A percentile compares a stretch with the other conserved stretches of the same genome.
Conservation (phyloP, 768 basidiomycete species). For the Mrakia blollopis region DNA sequence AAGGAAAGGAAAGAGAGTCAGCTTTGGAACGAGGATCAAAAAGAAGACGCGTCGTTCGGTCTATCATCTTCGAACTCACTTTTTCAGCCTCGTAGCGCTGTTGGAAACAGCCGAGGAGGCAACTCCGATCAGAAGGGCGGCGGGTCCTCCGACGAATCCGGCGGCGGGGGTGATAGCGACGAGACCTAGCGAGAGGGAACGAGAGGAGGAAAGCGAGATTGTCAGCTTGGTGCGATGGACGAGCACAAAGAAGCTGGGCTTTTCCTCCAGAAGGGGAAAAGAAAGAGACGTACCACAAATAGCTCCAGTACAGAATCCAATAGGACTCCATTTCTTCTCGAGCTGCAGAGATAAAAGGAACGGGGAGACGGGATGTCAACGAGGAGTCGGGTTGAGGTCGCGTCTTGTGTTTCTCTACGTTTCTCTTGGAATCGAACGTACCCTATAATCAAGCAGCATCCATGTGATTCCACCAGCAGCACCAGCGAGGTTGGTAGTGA, state of each 20-base stretch:
- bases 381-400: too few species aligned
- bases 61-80: slow-evolving; percentile 37
- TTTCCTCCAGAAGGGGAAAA: too few species aligned
- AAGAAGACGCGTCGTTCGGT: not conserved
- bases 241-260: too few species aligned
- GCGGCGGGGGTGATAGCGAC: slow-evolving; percentile 67
- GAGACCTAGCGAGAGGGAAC: slow-evolving; percentile 54
- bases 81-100: slow-evolving; percentile 93
- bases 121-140: slow-evolving; percentile 78
- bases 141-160: slow-evolving; percentile 49
- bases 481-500: slow-evolving; percentile 72
- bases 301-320: slow-evolving; percentile 88
- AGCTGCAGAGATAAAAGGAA: too few species aligned
- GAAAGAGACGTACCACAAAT: slow-evolving; percentile 38
- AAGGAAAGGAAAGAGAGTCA: not conserved
- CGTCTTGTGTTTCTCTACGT: too few species aligned
- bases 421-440: too few species aligned
- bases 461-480: slow-evolving; percentile 61
- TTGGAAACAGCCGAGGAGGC: slow-evolving; percentile 57
- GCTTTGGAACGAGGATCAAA: not conserved
- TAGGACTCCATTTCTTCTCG: slow-evolving; percentile 86
- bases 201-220: not conserved
- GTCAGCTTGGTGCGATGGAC: too few species aligned
- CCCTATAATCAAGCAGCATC: slow-evolving; percentile 91
- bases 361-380: too few species aligned